Evolutionary conservation across 2,329 filamentous ascomycete species (phyloP), one percentile per base, ranked within the genome.

Genomic region (Chrysosporium queenslandicum): DNA sequence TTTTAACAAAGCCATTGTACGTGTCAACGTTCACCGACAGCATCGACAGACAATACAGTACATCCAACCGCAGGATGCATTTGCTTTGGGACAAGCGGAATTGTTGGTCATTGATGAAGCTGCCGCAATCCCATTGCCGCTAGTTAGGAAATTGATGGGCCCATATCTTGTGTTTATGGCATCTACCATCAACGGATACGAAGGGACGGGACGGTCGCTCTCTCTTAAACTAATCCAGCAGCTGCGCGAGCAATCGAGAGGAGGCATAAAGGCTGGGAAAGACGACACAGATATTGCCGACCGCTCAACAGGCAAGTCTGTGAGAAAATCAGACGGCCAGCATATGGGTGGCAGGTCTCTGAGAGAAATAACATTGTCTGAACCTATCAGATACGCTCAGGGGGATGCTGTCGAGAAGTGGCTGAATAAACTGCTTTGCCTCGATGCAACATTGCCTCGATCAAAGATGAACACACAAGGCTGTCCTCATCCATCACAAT

Each of bases 141-240:
- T 97, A 2, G 92, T 98, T 6, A 80, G 85, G 60, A 96, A 96
- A 71, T 77, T 98, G 37, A 90, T 98, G 81, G 92, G 92, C 0
- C 91, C 91, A 12, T 98, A 98, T 68, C 76, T 98, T 34, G 89
- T 97, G 7, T 98, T 98, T 71, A 97, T 98, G 92, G 89, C 94
- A 0, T 98, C 92, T 0, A 98, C 92, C 1, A 96, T 98, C 72
- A 97, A 97, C 65, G 92, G 92, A 54, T 98, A 98, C 66, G 92
- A 98, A 73, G 92, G 92, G 53, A 98, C 92, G 5, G 92, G 92
- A 37, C 82, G 92, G 53, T 97, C 92, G 0, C 77, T 98, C 4
- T 97, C 92, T 0, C 74, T 98, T 50, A 98, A 98, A 72, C 77
- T 98, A 59, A 96, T 98, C 58, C 94, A 97, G 67, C 91, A 98